Evolutionary conservation across 345 rosid genomes (phyloP).

Genomic region (Eucalyptus camaldulensis): DNA sequence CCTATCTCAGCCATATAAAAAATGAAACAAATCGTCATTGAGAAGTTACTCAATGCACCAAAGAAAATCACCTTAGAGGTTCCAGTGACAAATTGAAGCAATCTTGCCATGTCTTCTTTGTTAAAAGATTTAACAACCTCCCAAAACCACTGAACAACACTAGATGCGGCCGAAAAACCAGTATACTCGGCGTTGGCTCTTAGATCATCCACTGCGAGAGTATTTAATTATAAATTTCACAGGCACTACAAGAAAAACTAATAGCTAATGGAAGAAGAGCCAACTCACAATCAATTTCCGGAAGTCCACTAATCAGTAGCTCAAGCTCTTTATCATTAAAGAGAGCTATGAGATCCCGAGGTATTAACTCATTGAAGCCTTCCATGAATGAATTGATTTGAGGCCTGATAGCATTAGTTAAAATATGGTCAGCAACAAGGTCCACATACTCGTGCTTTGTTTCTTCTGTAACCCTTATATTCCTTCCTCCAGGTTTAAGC

Average conservation of each 20-base stretch:
- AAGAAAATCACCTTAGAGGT: slow-evolving; percentile 64
- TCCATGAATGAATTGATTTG: slow-evolving; percentile 85
- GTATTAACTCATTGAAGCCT: slow-evolving; percentile 76
- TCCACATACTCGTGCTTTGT: slow-evolving; percentile 97
- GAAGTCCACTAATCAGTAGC: slow-evolving; percentile 96
- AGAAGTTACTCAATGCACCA: not conserved
- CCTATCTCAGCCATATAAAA: not conserved
- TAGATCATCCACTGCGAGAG: slow-evolving; percentile 71
- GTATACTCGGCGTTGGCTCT: slow-evolving; percentile 80
- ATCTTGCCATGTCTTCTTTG: slow-evolving; percentile 95
- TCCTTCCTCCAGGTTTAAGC: slow-evolving; percentile 95
- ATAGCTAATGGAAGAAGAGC: not conserved
- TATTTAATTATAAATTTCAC: not conserved
- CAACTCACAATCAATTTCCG: slow-evolving; percentile 95
- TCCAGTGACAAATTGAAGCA: slow-evolving; percentile 93
- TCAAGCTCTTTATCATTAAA: slow-evolving; percentile 99
- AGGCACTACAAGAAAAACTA: not conserved
- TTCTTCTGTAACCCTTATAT: slow-evolving; percentile 89
- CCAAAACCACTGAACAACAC: slow-evolving; percentile 95
- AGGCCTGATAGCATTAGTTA: slow-evolving; percentile 96
- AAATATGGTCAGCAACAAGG: slow-evolving; percentile 91
- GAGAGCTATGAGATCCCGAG: slow-evolving; percentile 72
- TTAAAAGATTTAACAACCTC: slow-evolving; percentile 80
- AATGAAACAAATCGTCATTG: not conserved
- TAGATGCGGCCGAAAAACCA: slow-evolving; percentile 75